phyloP scores from a whole-genome alignment of 2,329 filamentous ascomycete species.

The Penicillium hordei region DNA sequence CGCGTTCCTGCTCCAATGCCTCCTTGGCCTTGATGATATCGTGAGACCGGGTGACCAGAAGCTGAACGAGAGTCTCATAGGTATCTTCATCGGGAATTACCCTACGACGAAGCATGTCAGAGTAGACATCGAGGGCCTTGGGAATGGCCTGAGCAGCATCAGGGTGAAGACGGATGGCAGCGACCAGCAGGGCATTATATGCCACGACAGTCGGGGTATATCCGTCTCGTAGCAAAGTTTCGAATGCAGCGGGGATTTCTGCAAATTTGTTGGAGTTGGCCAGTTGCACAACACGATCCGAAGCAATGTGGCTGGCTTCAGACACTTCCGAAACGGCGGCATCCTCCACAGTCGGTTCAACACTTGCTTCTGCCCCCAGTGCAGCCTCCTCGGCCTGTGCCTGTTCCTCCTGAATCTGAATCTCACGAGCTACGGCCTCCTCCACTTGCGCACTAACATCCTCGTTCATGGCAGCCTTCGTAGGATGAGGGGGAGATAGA shows the following conservation, averaged over 20 bases:
- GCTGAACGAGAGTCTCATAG: slow-evolving; percentile 80
- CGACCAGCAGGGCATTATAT: slow-evolving; percentile 88
- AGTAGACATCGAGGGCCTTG: slow-evolving; percentile 91
- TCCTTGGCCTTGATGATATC: slow-evolving; percentile 74
- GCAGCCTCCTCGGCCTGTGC: slow-evolving; percentile 43
- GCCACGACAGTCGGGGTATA: slow-evolving; percentile 76
- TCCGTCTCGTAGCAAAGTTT: slow-evolving; percentile 80
- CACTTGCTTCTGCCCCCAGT: slow-evolving; percentile 31
- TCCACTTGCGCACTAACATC: slow-evolving; percentile 73
- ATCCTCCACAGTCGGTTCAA: slow-evolving; percentile 32
- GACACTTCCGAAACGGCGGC: slow-evolving; percentile 46
- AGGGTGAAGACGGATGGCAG: slow-evolving; percentile 77
- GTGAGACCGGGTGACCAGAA: slow-evolving; percentile 77
- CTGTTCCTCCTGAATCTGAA: slow-evolving; percentile 60
- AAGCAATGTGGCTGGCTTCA: slow-evolving; percentile 68
- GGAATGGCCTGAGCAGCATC: slow-evolving; percentile 81
- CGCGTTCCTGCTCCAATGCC: slow-evolving; percentile 74
- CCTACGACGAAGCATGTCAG: slow-evolving; percentile 88
- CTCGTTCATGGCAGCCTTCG: slow-evolving; percentile 51
- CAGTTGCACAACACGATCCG: slow-evolving; percentile 74
- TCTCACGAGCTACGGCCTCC: slow-evolving; percentile 77
- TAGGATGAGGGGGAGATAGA: slow-evolving; percentile 62
- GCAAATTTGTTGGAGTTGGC: slow-evolving; percentile 71
- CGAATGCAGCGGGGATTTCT: slow-evolving; percentile 87
- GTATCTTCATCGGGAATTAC: slow-evolving; percentile 80